Base-by-base conservation (phyloP, 1,284 basidiomycete species). In the Coniophora puteana region DNA sequence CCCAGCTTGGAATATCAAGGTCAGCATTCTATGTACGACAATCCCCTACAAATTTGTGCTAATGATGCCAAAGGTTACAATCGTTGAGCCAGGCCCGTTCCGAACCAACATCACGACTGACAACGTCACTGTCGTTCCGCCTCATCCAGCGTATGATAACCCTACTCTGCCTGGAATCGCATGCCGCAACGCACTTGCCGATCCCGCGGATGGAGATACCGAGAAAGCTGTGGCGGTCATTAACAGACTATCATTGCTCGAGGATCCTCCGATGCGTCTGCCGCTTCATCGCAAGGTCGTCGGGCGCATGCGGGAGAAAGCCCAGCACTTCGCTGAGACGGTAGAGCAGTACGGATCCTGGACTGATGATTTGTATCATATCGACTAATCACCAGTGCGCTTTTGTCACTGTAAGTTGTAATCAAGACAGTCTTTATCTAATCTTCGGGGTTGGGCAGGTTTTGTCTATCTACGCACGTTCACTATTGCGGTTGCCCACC, bases 191-290 rank as follows among this genome's bases (percentile, higher is more conserved):
- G n/a, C n/a, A 31, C 20, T 14, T 31, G 29, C 29, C 8, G 8
- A 8, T 31, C 29, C 20, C 20, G 14, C 6, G 29, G 23, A 44
- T 12, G 58, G 54, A 3, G 57, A 48, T 29, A 37, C 54, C 1
- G 38, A 45, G 29, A 61, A 59, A 27, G 52, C 43, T 4, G 55
- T 46, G 14, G 18, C 47, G 6, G 45, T 33, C 5, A 49, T 51
- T 25, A 57, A 61, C 32, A 51, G 35, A 21, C 42, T 13, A 14
- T 43, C 49, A 13, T 38, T 20, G 14, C 16, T 61, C 22, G 51
- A 60, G 8, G 39, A 54, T 20, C 55, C 60, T 2, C 62, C 62
- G 1, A 36, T 63, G 8, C 53, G 53, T 4, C 44, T 64, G 22
- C 52, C 55, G 11, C 48, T 65, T 2, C 58, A 62, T 8, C 48